phyloP scores from a whole-genome alignment of 768 basidiomycete species.

The Lactifluus subvellereus region DNA sequence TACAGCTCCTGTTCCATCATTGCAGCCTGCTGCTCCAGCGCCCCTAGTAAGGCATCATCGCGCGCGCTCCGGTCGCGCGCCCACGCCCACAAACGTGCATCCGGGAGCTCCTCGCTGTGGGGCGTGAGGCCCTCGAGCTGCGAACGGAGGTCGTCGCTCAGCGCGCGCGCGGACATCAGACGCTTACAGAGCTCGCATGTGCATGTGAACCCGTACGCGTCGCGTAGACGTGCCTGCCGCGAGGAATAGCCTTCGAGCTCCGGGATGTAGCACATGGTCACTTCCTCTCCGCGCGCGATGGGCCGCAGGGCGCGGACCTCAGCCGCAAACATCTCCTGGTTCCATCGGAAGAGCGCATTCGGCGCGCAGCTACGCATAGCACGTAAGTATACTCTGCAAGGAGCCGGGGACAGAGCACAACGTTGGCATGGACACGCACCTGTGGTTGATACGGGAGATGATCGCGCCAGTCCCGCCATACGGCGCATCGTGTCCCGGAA shows the following conservation, averaged over 20 bases:
- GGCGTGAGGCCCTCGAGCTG: slow-evolving; percentile 10
- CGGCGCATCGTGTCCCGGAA: slow-evolving; percentile 23
- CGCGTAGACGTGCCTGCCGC: slow-evolving; percentile 28
- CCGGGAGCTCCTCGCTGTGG: slow-evolving; percentile 7
- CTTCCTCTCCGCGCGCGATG: slow-evolving; percentile 34
- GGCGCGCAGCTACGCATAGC: slow-evolving; percentile 22
- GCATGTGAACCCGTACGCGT: slow-evolving; percentile 33
- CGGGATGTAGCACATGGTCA: slow-evolving; percentile 30
- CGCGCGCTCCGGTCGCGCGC: neutral
- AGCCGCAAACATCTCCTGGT: slow-evolving; percentile 29
- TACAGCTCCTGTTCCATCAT: slow-evolving; percentile 7
- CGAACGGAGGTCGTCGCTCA: slow-evolving; percentile 19
- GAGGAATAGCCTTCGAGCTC: slow-evolving; percentile 16
- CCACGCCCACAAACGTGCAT: slow-evolving; percentile 5
- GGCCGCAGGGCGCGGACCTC: slow-evolving; percentile 29
- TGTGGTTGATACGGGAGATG: slow-evolving; percentile 28
- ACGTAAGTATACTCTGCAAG: neutral
- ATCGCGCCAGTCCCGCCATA: slow-evolving; percentile 24
- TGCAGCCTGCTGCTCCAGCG: neutral
- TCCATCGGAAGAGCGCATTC: slow-evolving; percentile 25
- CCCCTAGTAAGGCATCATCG: neutral
- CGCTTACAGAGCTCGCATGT: slow-evolving; percentile 33
- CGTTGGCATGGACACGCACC: neutral
- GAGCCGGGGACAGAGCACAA: neutral
- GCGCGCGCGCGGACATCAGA: slow-evolving; percentile 10